Evolutionary conservation across 441 rosid genomes (phyloP), one percentile per base, ranked within the genome.

Genomic region (Populus hybrid): DNA sequence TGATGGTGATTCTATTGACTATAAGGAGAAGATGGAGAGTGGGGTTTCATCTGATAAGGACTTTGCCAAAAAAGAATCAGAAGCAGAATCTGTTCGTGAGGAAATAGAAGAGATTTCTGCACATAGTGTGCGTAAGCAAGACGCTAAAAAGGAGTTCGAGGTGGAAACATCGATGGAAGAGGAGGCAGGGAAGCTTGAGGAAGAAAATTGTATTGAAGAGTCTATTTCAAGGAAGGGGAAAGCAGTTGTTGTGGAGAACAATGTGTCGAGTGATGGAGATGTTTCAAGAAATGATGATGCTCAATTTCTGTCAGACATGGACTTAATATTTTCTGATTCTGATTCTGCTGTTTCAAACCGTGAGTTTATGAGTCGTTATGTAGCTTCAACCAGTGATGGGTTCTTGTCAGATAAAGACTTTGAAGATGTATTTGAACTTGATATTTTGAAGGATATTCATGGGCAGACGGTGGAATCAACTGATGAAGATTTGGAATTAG

Each of bases 271-370:
- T 40, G 75, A 76, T 67, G 50, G 77, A 57, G 81, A 82, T 35
- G 73, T 14, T 77, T 72, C 78, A 10, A 77, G 38, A 66, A 50
- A 67, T 61, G 71, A 75, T 73, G 71, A 75, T 75, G 71, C 71
- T 76, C 81, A 75, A 70, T 84, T 85, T 73, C 87, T 85, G 14
- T 84, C 85, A 12, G 93, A 86, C 72, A 75, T 78, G 23, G 91
- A 87, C 75, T 86, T 88, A 8, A 8, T 71, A 32, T 84, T 65
- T 36, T 71, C 64, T 24, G 74, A 78, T 81, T 75, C 46, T 18
- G 91, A 86, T 79, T 90, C 91, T 0, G 82, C 84, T 70, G 73
- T 85, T 82, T 91, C 94, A n/a, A 90, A 90, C 83, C 86, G 82
- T 57, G 92, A 85, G 70, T 69, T 82, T 40, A 67, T 77, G 71